Percentiles rank a stretch among this genome's conserved stretches.
These are phyloP conservation scores for Tolypocladium ophioglossoides DNA, from an alignment of 2,329 filamentous ascomycete species.

Conservation along the genomic window DNA sequence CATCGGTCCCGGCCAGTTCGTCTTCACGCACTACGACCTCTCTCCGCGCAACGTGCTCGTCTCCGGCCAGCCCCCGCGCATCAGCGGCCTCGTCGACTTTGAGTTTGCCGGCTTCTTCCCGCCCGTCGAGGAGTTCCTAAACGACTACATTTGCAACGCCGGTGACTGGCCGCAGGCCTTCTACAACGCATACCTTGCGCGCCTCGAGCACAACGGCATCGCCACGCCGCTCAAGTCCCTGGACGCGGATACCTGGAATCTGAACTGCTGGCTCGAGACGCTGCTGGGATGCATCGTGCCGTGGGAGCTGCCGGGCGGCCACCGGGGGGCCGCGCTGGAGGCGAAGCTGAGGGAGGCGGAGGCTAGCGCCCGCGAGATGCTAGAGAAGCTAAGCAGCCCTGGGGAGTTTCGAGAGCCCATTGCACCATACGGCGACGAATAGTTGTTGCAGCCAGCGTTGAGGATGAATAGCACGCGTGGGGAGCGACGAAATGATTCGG, in stretches of 20 bases:
- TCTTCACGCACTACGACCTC: slow-evolving; percentile 13
- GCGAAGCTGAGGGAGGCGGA: not conserved
- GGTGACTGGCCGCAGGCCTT: slow-evolving; percentile 6
- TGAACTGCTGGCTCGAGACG: not conserved
- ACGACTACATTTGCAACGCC: slow-evolving; percentile 3
- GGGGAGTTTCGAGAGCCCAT: not conserved
- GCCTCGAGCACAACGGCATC: slow-evolving; percentile 2
- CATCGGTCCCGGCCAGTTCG: not conserved
- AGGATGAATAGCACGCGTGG: too few species aligned
- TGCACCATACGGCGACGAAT: not conserved
- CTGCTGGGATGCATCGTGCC: slow-evolving; percentile 4
- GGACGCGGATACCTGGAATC: slow-evolving; percentile 2
- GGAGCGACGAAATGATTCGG: too few species aligned
- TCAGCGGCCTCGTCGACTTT: slow-evolving; percentile 12
- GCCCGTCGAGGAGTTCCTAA: slow-evolving; percentile 9
- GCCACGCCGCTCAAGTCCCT: slow-evolving; percentile 1
- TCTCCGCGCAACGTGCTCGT: slow-evolving; percentile 12
- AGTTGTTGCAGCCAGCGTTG: not conserved
- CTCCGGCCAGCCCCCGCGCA: slow-evolving; percentile 2
- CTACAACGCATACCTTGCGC: slow-evolving; percentile 4
- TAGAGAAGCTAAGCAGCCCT: not conserved
- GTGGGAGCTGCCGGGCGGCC: slow-evolving; percentile 6
- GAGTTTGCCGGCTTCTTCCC: slow-evolving; percentile 14
- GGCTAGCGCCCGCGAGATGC: not conserved
- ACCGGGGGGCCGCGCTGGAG: not conserved